Base-by-base conservation (phyloP, 2,329 filamentous ascomycete species). In the Talaromyces sp. region DNA sequence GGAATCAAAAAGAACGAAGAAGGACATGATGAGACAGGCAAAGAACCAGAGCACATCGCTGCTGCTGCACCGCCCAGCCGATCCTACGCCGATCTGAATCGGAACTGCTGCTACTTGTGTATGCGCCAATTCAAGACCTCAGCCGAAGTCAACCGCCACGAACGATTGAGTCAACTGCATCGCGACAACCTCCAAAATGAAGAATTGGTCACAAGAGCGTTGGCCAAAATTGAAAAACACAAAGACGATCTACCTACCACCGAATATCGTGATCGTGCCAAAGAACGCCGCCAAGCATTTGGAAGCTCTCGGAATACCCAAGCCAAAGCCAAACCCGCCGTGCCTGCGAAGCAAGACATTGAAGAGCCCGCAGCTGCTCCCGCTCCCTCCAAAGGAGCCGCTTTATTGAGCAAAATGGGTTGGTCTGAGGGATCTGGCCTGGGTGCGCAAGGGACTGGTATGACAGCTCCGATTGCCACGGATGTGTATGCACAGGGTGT, bases 71-170 rank as follows among this genome's bases (percentile, higher is more conserved):
- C 80, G 21, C 78, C 80, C 4, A 77, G 76, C 8, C 80, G 85
- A 62, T 88, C 86, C 0, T 90, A 85, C 70, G 85, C 84, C 16
- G 84, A 89, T 67, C 75, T 82, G 58, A 79, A 81, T 28, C 81
- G 81, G 28, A 79, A 81, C 64, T 84, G 82, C 75, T 88, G 86
- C 69, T 82, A 87, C 59, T 77, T 88, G n/a, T 88, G 86, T 69
- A 81, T 82, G 69, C 81, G 83, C 28, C 79, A 84, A 66, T 86
- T 88, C 67, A 83, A 83, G 60, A 79, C 78, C 1, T 75, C 80
- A 6, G 80, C 79, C 1, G 81, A 86, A 68, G 79, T 86, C 44
- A 82, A 84, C 66, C 80, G 81, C 64, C 87, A 89, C 70, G 85
- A 88, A 68, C 79, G 81, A 6, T 77, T 83, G 23, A 86, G 84